Base-by-base conservation (phyloP, 352 stramenopile species). In the Globisporangium carolinianum region DNA sequence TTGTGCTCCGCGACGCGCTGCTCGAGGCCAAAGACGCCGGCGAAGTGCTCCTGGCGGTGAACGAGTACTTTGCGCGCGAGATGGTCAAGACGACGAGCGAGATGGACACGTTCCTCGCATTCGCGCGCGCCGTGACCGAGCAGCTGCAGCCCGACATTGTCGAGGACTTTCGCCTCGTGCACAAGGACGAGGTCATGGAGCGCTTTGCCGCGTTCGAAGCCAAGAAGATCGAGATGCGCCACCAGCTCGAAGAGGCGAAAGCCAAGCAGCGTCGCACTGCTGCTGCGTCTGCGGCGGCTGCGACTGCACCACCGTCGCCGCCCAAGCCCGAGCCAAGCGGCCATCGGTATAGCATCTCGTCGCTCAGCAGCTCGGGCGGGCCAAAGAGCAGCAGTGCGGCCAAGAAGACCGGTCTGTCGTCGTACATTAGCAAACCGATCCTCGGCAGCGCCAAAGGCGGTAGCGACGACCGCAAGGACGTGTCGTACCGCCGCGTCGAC, bases 181-280 rank as follows among this genome's bases (percentile, higher is more conserved):
- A 94, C 58, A 86, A 87, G 58, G 81, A 88, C 51, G 79, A 89
- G 68, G 81, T 91, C 18, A 88, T 91, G 76, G 83, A 90, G 50
- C 70, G 75, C 4, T 90, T 90, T 52, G 79, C 76, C 24, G 76
- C 79, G 8, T 90, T 89, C 55, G 79, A 89, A 62, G 79, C 83
- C 47, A 91, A 89, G 63, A 94, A 91, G 62, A 89, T 88, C 53
- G 81, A 91, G 53, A 89, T 93, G 82, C 74, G 82, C 32, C 78
- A 90, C 47, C 82, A 92, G 58, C 74, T 89, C 55, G 79, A 91
- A 59, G 74, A 85, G 65, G 69, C 75, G 12, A 87, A 87, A 63
- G 64, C 58, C 2, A 86, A 75, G 62, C 68, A 80, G 53, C 68
- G 71, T 10, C 71, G 68, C 45, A 61, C 63, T 11, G 63, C 62